Base-by-base conservation (phyloP, 2,329 filamentous ascomycete genomes). In the Arthrobotrys megalospora region DNA sequence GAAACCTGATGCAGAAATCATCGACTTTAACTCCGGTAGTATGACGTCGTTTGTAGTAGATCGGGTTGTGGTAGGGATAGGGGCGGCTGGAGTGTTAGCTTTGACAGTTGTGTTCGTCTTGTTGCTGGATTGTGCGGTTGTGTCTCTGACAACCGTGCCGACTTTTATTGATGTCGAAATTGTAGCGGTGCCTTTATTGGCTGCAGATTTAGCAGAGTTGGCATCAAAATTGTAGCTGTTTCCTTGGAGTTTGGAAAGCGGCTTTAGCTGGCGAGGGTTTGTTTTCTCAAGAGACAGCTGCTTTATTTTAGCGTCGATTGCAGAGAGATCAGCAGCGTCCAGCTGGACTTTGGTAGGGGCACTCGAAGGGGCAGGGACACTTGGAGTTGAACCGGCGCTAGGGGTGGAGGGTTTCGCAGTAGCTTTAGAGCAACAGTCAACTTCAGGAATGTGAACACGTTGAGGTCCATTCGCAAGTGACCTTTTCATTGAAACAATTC, bases 251-350 rank as follows among this genome's bases (percentile, higher is more conserved):
- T 71, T 66, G 3, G 73, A 70, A 8, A 78, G 52, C 6, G 67
- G 28, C 14, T 47, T 53, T 1, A 78, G 45, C 32, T 78, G 63
- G n/a, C 75, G 75, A 53, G 75, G 75, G n/a, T 78, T 78, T 10
- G 63, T 41, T 45, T 63, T 53, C 16, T 78, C 75, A 6, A 72
- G 21, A 10, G 45, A 38, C 10, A 78, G 32, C 21, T 72, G 67
- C 19, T 55, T 78, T 43, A 78, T 78, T 32, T 72, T 78, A 19
- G 52, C 52, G 3, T 78, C 48, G 21, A 78, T 68, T 5, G 75
- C 75, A 3, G 43, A 50, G 36, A 78, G 67, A 24, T 67, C 48
- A 21, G 73, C 52, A 12, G 28, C 6, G 21, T 58, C 65, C 6
- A 72, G 32, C 24, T 66, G 68, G n/a, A 28, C 6, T 48, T 50